Conservation (phyloP, 1,284 basidiomycete genomes). For the Papiliotrema flavescens region DNA sequence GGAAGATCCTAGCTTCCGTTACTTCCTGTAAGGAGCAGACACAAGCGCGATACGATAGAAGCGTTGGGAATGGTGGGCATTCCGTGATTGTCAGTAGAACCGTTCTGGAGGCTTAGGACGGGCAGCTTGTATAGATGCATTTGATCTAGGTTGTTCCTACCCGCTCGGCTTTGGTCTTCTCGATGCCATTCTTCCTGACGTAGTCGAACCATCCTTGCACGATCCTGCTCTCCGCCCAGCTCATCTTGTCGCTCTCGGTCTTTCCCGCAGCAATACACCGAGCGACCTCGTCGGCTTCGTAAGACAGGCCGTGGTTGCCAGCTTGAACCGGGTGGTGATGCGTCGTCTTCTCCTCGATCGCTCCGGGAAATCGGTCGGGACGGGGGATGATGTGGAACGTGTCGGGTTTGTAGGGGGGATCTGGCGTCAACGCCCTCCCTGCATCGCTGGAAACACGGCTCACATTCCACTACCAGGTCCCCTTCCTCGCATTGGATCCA, state of each 20-base stretch:
- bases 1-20: slow-evolving; percentile 50
- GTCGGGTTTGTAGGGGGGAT: slow-evolving; percentile 13
- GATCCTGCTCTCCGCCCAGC: slow-evolving; percentile 60
- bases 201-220: slow-evolving; percentile 7
- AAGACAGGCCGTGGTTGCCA: slow-evolving; percentile 12
- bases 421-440: neutral
- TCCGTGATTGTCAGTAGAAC: no score
- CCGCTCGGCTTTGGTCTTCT: neutral
- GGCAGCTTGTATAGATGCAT: no score
- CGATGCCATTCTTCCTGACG: neutral
- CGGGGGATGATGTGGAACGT: slow-evolving; percentile 17
- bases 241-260: slow-evolving; percentile 64
- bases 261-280: slow-evolving; percentile 68
- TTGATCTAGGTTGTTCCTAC: no score
- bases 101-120: no score
- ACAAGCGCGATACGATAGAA: no score
- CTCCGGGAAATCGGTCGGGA: slow-evolving; percentile 2
- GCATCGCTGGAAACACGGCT: slow-evolving; percentile 9
- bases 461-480: slow-evolving; percentile 37
- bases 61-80: no score
- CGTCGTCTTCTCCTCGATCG: slow-evolving; percentile 7
- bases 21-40: slow-evolving; percentile 44
- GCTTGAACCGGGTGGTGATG: slow-evolving; percentile 7
- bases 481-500: slow-evolving; percentile 39
- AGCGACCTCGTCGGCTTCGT: slow-evolving; percentile 60